Evolutionary conservation across 164 flowering plant genomes (phyloP), one percentile per base, ranked within the genome.

Genomic region (Stephania japonica): DNA sequence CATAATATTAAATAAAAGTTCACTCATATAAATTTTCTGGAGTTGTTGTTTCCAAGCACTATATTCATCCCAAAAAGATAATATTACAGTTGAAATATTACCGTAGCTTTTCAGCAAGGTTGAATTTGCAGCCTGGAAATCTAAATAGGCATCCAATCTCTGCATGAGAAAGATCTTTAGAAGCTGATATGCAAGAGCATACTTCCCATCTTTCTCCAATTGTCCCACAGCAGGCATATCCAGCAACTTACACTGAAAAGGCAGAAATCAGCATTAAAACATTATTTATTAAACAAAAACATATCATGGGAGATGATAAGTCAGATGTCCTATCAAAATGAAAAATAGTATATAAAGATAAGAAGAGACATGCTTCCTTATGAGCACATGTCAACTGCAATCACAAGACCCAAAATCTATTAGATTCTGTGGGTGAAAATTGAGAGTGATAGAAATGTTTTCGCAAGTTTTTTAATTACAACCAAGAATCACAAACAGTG

Each of bases 201-300:
- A 80, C 73, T 87, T 88, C 13, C 84, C 84, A 84, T 93, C 98
- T 75, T 92, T 89, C 86, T 96, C 99, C 84, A 96, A 76, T 77
- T 96, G 99, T 44, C 78, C 86, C 14, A 96, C 85, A 75, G 97
- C 92, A 59, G 97, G 97, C 87, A 96, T 79, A 70, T 90, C 97
- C 70, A 96, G 84, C 84, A 93, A 82, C 85, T 93, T 97, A 80
- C 94, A 89, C 99, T 96, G 91, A 83, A 80, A 24, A n/a, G 19
- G 68, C 61, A 70, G 14, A 25, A 67, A 42, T 67, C 47, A 69
- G 32, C 43, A 12, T 21, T 18, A 53, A 5, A 1, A 7, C 50
- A 68, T 47, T 47, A 11, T 47, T 47, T 47, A 32, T 4, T 32
- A 47, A 47, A 47, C 12, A 47, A 12, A 9, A 47, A 47, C 53